Percentiles rank a stretch among this genome's conserved stretches.
These are phyloP conservation scores for Diddensiella transvaalensis DNA, from an alignment of 805 yeast species.

Conservation along the genomic window DNA sequence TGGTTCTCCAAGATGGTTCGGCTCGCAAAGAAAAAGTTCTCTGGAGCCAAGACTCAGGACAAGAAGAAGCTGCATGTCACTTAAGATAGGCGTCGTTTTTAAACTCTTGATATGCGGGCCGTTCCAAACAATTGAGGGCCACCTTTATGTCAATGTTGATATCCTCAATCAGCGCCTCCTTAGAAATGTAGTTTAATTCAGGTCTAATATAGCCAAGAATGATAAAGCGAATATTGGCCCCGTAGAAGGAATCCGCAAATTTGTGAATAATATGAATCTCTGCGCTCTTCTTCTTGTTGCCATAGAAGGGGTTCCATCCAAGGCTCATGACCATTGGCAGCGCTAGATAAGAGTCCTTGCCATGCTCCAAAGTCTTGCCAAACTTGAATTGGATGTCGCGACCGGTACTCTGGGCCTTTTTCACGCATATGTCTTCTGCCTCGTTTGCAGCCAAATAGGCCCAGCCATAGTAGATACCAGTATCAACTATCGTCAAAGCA, in stretches of 20 bases:
- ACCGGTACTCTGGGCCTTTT: conserved; percentile 13
- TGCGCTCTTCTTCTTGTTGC: conserved; percentile 75
- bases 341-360: conserved; percentile 41
- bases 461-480: conserved; percentile 93
- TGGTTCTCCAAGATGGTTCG: conserved; percentile 89
- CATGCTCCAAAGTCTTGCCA: conserved; percentile 48
- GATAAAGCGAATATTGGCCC: conserved; percentile 64
- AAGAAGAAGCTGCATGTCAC: neutral
- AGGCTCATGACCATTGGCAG: conserved; percentile 92
- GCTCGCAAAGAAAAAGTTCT: conserved; percentile 31
- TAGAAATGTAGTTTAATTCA: conserved; percentile 77
- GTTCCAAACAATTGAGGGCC: conserved; percentile 49
- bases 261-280: conserved; percentile 79
- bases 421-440: conserved; percentile 20
- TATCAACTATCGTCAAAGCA: conserved; percentile 38
- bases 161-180: conserved; percentile 81
- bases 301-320: conserved; percentile 93
- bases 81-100: conserved; percentile 20
- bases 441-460: conserved; percentile 37
- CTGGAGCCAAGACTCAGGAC: neutral
- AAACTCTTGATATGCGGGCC: conserved; percentile 40
- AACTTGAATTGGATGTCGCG: conserved; percentile 52
- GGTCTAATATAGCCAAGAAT: conserved; percentile 90
- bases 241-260: conserved; percentile 69
- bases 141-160: conserved; percentile 74